These are phyloP conservation scores for Haberlea rhodopensis DNA, from an alignment of 257 asterid genomes.

Conservation along the genomic window DNA sequence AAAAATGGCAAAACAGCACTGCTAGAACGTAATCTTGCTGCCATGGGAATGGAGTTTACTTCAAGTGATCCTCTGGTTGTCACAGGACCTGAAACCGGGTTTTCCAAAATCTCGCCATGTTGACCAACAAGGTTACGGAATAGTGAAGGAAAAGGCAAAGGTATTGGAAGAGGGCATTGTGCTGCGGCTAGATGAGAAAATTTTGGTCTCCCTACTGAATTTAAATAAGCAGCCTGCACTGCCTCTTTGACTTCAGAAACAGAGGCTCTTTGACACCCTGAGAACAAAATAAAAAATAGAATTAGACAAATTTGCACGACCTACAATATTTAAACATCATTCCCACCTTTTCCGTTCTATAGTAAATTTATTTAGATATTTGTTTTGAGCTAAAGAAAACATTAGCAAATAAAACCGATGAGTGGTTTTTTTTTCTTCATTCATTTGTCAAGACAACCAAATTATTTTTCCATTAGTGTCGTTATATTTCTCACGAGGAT, in stretches of 20 bases:
- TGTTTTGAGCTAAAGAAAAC: not conserved
- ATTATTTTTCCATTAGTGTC: no score
- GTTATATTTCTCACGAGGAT: not conserved
- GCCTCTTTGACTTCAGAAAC: slow-evolving; percentile 62
- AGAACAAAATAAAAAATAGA: slow-evolving; percentile 3
- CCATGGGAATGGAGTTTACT: slow-evolving; percentile 84
- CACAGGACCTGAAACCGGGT: slow-evolving; percentile 36
- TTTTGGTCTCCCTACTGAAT: slow-evolving; percentile 47
- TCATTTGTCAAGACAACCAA: not conserved
- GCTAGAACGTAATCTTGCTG: slow-evolving; percentile 83
- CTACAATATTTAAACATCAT: not conserved
- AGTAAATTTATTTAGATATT: not conserved
- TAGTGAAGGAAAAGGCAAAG: slow-evolving; percentile 83
- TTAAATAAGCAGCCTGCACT: slow-evolving; percentile 53
- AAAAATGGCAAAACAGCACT: slow-evolving; percentile 69
- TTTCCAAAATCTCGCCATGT: slow-evolving; percentile 57
- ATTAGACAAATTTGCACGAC: not conserved
- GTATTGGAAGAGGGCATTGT: slow-evolving; percentile 84
- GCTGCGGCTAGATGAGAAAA: slow-evolving; percentile 76
- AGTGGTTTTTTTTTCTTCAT: not conserved
- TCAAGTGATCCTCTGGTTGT: slow-evolving; percentile 69
- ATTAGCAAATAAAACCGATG: not conserved
- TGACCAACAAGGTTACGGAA: slow-evolving; percentile 58
- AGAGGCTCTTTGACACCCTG: slow-evolving; percentile 64
- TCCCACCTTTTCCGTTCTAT: not conserved